These are phyloP conservation scores for Thelephora terrestris DNA, from an alignment of 1,284 basidiomycete genomes.

Conservation along the genomic window DNA sequence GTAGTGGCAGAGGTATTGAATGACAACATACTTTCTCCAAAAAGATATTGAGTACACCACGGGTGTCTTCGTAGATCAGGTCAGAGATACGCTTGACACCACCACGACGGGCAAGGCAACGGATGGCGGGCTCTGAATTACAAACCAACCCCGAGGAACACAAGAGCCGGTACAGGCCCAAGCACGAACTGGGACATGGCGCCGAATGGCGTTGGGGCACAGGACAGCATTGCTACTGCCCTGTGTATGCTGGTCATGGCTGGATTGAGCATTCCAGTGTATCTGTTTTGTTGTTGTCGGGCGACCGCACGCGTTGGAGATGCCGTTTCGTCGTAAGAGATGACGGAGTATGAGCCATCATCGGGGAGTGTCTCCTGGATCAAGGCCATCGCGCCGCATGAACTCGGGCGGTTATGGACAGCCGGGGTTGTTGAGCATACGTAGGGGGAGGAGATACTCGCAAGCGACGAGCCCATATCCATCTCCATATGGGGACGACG, in stretches of 20 bases:
- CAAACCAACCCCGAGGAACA: too few species aligned
- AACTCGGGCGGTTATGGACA: slow-evolving; percentile 51
- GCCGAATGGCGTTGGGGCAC: too few species aligned
- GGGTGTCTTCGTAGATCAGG: slow-evolving; percentile 76
- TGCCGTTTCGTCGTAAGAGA: too few species aligned
- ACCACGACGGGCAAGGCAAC: slow-evolving; percentile 78
- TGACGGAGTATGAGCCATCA: too few species aligned
- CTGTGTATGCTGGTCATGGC: too few species aligned
- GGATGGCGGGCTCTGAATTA: slow-evolving; percentile 62
- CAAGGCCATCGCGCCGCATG: slow-evolving; percentile 38
- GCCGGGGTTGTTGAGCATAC: slow-evolving; percentile 48
- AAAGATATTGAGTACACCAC: slow-evolving; percentile 81
- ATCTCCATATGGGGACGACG: slow-evolving; percentile 58
- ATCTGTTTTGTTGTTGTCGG: too few species aligned
- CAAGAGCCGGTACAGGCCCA: too few species aligned
- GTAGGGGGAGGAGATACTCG: slow-evolving; percentile 63
- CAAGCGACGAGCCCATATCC: slow-evolving; percentile 79
- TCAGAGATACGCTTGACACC: too few species aligned
- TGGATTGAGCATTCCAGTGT: too few species aligned
- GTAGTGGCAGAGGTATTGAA: neutral
- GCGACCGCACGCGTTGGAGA: too few species aligned
- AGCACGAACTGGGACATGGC: too few species aligned
- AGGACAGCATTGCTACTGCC: too few species aligned
- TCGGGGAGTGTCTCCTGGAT: slow-evolving; percentile 39
- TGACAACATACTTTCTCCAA: slow-evolving; percentile 39